phyloP scores from a whole-genome alignment of 768 basidiomycete species.

The Pleurotus ostreatus region DNA sequence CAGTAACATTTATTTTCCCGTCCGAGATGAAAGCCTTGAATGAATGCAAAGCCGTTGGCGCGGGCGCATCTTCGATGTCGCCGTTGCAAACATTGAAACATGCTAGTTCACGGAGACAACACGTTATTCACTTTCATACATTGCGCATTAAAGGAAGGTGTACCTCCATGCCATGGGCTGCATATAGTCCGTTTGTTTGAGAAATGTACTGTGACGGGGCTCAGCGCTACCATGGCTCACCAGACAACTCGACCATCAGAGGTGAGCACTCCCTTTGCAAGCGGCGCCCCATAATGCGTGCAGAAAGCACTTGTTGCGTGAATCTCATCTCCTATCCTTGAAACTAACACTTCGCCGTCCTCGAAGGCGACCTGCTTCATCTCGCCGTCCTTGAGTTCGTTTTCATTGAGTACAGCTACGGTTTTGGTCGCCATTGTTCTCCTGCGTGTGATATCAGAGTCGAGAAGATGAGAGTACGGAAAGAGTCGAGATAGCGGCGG shows the following conservation, averaged over 20 bases:
- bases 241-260: conserved; percentile 79
- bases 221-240: conserved; percentile 29
- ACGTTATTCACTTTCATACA: not conserved
- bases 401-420: conserved; percentile 52
- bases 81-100: conserved; percentile 87
- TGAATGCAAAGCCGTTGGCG: conserved; percentile 72
- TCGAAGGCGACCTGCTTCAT: conserved; percentile 83
- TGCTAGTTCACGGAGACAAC: conserved; percentile 35
- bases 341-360: conserved; percentile 73
- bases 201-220: too few relatives aligned
- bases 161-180: conserved; percentile 89
- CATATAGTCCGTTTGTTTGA: not conserved
- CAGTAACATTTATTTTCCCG: conserved; percentile 79
- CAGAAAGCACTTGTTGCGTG: conserved; percentile 82
- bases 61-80: conserved; percentile 91
- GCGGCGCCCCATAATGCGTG: conserved; percentile 89
- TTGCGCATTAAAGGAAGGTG: conserved; percentile 10
- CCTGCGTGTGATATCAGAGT: conserved; percentile 1
- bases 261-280: conserved; percentile 77
- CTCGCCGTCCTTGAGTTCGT: conserved; percentile 62
- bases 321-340: conserved; percentile 69
- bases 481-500: not conserved
- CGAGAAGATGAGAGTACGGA: conserved; percentile 3
- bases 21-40: conserved; percentile 65
- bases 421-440: conserved; percentile 45